These are phyloP conservation scores for Erysimum cheiranthoides DNA, from an alignment of 345 rosid genomes.

Conservation along the genomic window DNA sequence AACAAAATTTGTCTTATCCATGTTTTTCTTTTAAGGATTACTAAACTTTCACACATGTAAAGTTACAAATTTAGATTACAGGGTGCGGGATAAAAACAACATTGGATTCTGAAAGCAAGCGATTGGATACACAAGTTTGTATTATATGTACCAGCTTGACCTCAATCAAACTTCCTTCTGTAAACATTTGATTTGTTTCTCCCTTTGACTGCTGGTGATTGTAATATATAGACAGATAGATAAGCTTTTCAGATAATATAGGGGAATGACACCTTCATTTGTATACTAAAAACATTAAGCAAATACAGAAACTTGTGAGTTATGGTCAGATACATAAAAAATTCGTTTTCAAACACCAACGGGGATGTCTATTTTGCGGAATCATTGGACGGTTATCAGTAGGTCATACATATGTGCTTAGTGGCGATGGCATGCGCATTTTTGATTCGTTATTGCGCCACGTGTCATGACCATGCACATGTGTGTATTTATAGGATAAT, in stretches of 20 bases:
- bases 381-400: slow-evolving; percentile 2
- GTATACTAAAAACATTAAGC: not conserved
- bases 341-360: not conserved
- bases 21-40: slow-evolving; percentile 14
- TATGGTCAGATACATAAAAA: not conserved
- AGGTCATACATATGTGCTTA: slow-evolving; percentile 30
- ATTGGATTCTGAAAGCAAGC: slow-evolving; percentile 5
- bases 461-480: slow-evolving; percentile 28
- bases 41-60: slow-evolving; percentile 40
- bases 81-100: slow-evolving; percentile 6
- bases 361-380: no score
- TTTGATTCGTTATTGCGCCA: slow-evolving; percentile 26
- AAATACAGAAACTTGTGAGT: not conserved
- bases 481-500: no score
- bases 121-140: slow-evolving; percentile 14
- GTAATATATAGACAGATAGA: not conserved
- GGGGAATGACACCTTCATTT: not conserved
- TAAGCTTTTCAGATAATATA: slow-evolving; percentile 1
- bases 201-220: not conserved
- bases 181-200: slow-evolving; percentile 19
- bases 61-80: slow-evolving; percentile 36
- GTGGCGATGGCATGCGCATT: slow-evolving; percentile 3
- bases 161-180: slow-evolving; percentile 7
- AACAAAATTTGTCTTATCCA: slow-evolving; percentile 12
- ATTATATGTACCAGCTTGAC: not conserved